These are phyloP conservation scores for Neonectria punicea DNA, from an alignment of 2,329 filamentous ascomycete genomes.

Conservation along the genomic window DNA sequence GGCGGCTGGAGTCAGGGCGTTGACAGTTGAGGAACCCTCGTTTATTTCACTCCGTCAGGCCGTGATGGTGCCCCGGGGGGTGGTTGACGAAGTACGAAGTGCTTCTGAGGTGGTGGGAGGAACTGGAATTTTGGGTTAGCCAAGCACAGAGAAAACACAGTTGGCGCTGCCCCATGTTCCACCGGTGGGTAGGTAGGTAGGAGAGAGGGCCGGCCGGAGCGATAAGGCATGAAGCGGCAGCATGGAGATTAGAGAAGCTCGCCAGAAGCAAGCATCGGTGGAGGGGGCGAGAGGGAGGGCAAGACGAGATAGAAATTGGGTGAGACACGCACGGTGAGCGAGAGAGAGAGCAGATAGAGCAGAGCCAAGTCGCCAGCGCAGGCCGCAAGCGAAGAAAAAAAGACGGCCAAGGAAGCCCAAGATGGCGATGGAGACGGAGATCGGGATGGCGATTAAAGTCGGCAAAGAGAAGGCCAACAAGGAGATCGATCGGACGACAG, in stretches of 20 bases:
- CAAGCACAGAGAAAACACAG: slow-evolving; percentile 14
- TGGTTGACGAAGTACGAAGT: slow-evolving; percentile 17
- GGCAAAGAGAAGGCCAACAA: slow-evolving; percentile 11
- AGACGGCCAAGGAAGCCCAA: slow-evolving; percentile 6
- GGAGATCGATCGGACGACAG: not conserved
- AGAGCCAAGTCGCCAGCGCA: slow-evolving; percentile 41
- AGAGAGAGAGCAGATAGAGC: slow-evolving; percentile 27
- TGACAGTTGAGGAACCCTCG: slow-evolving; percentile 19
- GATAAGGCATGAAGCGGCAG: slow-evolving; percentile 22
- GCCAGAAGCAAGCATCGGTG: slow-evolving; percentile 29
- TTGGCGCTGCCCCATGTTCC: slow-evolving; percentile 19
- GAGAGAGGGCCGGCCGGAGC: slow-evolving; percentile 4
- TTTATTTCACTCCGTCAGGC: slow-evolving; percentile 11
- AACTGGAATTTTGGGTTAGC: slow-evolving; percentile 33
- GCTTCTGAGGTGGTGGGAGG: slow-evolving; percentile 14
- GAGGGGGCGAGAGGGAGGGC: slow-evolving; percentile 18
- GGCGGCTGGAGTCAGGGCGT: slow-evolving; percentile 9
- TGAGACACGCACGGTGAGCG: slow-evolving; percentile 25
- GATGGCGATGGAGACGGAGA: slow-evolving; percentile 4
- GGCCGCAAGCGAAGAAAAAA: slow-evolving; percentile 36
- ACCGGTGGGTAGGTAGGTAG: not conserved
- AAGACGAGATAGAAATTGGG: slow-evolving; percentile 26
- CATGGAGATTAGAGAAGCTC: slow-evolving; percentile 17
- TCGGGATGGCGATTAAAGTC: slow-evolving; percentile 18
- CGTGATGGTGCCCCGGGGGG: slow-evolving; percentile 7